Base-by-base conservation (phyloP, 2,329 filamentous ascomycete species). In the Pseudogymnoascus sp. region DNA sequence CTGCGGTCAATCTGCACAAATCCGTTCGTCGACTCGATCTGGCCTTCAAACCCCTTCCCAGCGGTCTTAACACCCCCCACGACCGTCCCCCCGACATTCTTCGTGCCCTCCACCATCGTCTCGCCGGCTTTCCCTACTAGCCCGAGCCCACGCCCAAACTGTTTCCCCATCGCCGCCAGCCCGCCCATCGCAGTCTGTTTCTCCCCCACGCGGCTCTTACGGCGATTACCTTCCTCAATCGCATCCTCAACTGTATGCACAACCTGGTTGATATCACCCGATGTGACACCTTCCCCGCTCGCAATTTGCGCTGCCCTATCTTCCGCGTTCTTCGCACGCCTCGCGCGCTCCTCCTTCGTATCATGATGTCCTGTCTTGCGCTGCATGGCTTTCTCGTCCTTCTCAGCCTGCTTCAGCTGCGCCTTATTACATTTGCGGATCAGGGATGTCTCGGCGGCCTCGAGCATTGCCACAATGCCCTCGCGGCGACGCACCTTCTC, bases 401-500 rank as follows among this genome's bases (percentile, higher is more conserved):
- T 63, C 26, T 33, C 19, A 1, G 5, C 73, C 70, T 86, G 80
- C 72, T 93, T 88, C n/a, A 88, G 77, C 68, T 97, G 87, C 13
- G 86, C 87, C 73, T 87, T 91, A 72, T 92, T 93, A 63, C 90
- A 93, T 53, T 81, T 81, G 64, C 87, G 87, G 68, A 99, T 90
- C 42, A 99, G 78, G 21, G 91, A 86, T 0, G 91, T 97, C 75
- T 97, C 89, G 1, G 93, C 93, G 8, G 77, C 76, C 72, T 99
- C 95, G 0, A 99, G 83, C 63, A 80, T 78, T 44, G 81, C 74
- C 57, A 93, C 91, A 13, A 96, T 78, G 8, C 82, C 77, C 65
- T 92, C 85, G 50, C 95, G 84, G 67, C 85, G 78, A 60, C 90
- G 83, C 53, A 97, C 89, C 73, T 97, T 97, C 66, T 93, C 88